Conservation (phyloP, 768 basidiomycete species). For the Pulveroboletus ravenelii region DNA sequence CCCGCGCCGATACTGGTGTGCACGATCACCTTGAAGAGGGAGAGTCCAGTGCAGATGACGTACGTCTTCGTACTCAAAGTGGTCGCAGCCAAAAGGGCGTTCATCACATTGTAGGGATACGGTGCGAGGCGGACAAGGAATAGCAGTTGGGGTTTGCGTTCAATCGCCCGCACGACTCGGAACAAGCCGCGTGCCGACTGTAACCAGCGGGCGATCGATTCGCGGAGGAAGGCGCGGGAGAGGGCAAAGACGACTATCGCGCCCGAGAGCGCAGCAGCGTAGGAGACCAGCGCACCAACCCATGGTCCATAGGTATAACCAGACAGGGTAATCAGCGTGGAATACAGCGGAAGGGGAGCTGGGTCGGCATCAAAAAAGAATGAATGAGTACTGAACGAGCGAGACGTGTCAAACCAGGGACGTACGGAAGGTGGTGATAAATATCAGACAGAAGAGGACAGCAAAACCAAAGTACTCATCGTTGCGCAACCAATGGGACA, state of each 20-base stretch:
- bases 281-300: slow-evolving; percentile 82
- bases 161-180: slow-evolving; percentile 82
- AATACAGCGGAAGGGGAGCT: slow-evolving; percentile 91
- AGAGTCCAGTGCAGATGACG: slow-evolving; percentile 73
- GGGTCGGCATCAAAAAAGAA: too few species aligned
- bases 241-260: slow-evolving; percentile 79
- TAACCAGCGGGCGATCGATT: slow-evolving; percentile 68
- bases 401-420: slow-evolving; percentile 10
- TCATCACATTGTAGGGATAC: slow-evolving; percentile 93
- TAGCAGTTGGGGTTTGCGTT: slow-evolving; percentile 80
- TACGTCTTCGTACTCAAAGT: slow-evolving; percentile 77
- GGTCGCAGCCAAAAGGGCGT: slow-evolving; percentile 84
- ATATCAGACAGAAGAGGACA: slow-evolving; percentile 77
- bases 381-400: slow-evolving; percentile 8
- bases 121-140: slow-evolving; percentile 92
- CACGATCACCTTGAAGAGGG: slow-evolving; percentile 84
- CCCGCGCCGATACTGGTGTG: slow-evolving; percentile 86
- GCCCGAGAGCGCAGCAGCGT: slow-evolving; percentile 78
- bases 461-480: slow-evolving; percentile 72
- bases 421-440: slow-evolving; percentile 85
- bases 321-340: slow-evolving; percentile 86
- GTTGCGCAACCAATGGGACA: slow-evolving; percentile 72
- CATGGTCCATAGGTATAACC: slow-evolving; percentile 88
- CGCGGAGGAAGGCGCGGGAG: slow-evolving; percentile 70
- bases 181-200: slow-evolving; percentile 65